Base-by-base conservation (phyloP, 208 protist species). In the Tritrichomonas foetus region DNA sequence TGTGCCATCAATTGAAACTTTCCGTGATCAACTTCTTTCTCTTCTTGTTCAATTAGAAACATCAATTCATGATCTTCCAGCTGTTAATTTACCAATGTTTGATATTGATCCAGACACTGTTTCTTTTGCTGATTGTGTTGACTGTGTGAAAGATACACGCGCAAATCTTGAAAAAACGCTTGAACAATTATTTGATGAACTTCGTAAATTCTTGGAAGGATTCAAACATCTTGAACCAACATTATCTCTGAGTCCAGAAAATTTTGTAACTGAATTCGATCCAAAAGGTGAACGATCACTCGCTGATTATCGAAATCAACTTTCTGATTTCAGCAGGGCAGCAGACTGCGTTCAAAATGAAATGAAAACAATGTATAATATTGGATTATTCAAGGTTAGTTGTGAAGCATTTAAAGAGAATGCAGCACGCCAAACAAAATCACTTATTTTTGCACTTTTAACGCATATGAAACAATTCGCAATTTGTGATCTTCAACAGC, bases 51-150 rank as follows among this genome's bases (percentile, higher is more conserved):
- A 89, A 57, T 39, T 89, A 20, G 78, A 89, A 36, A 47, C 53
- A 53, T 39, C 78, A 89, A 47, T 89, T n/a, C 33, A 89, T 57
- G 47, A 89, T 89, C 39, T 89, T 22, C 78, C 78, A 57, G 41
- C 47, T 0, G 30, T 89, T 57, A 89, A 57, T n/a, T 89, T 49
- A n/a, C 14, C 47, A 39, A n/a, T 89, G 27, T 33, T 89, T 57
- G 47, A 89, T 53, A 27, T 89, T 33, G 47, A 89, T 39, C 27
- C 78, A 57, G 33, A 44, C 20, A 47, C 41, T 33, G 47, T 89
- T 89, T 55, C 39, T 22, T 89, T 89, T 30, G 78, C 53, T 57
- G 41, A 89, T 57, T 89, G 47, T n/a, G 25, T 49, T 27, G 33
- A 14, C 16, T 39, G 41, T 3, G 41, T 89, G 2, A 20, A 50